Percentiles rank a stretch among this genome's conserved stretches.
phyloP scores from a whole-genome alignment of 768 basidiomycete genomes.

The Suillus decipiens region DNA sequence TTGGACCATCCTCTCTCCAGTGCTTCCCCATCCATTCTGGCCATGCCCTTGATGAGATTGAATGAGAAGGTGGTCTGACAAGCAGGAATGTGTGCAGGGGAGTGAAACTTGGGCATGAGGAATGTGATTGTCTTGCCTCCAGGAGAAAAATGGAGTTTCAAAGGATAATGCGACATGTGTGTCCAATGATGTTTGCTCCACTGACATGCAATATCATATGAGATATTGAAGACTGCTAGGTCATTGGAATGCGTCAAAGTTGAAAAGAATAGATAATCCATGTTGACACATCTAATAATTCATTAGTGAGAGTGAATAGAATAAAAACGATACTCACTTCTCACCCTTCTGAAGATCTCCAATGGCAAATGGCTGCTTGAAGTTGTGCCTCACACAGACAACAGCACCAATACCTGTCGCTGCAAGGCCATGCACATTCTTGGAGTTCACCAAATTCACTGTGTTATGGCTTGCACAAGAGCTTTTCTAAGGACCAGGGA shows the following conservation, averaged over 20 bases:
- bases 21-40: slow-evolving; percentile 9
- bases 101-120: slow-evolving; percentile 20
- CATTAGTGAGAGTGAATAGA: background rate
- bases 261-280: slow-evolving; percentile 20
- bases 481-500: slow-evolving; percentile 14
- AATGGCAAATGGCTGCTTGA: slow-evolving; percentile 18
- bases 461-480: slow-evolving; percentile 17
- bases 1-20: slow-evolving; percentile 19
- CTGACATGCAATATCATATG: slow-evolving; percentile 24
- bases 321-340: slow-evolving; percentile 8
- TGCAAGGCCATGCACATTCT: background rate
- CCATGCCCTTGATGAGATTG: background rate
- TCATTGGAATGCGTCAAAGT: slow-evolving; percentile 1
- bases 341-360: slow-evolving; percentile 24
- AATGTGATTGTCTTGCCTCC: background rate
- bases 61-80: slow-evolving; percentile 1
- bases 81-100: background rate
- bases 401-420: background rate
- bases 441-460: background rate
- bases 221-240: slow-evolving; percentile 11
- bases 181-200: slow-evolving; percentile 15
- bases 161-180: slow-evolving; percentile 7
- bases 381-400: background rate
- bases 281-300: slow-evolving; percentile 18
- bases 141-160: background rate